Evolutionary conservation across 768 basidiomycete species (phyloP), one percentile per base, ranked within the genome.

Genomic region (Rickenella mellea): DNA sequence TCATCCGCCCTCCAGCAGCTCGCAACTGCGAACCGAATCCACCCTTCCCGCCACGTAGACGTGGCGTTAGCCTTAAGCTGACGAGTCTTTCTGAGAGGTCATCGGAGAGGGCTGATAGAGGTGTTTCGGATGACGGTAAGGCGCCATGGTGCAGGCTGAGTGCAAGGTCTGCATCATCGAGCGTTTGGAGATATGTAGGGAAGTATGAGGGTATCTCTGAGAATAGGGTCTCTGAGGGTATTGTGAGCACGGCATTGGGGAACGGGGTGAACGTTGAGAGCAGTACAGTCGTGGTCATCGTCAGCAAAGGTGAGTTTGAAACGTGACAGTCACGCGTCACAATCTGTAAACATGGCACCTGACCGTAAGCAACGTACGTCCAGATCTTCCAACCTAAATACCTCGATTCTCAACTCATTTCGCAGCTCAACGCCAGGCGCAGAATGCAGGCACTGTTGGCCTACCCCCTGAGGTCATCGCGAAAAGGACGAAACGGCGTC

Each of bases 1-100:
- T 89, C 96, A 99, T 99, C 25, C 94, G 76, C 10, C 96, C 94
- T 50, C 96, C 96, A 11, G 94, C 94, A 0, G 96, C 94, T 59
- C 96, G 76, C 50, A 99, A 70, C 67, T 97, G 92, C 14, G 85
- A 88, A 3, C 96, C 96, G 55, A 99, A 98, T 26, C 94, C 96
- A 59, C 96, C 94, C 64, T 98, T 99, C 15, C 96, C 96, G 38
- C 94, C 94, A 2, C 71, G 69, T 6, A 97, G 56, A 20, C 81
- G 69, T 0, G 89, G 83, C 1, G 73, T 65, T n/a, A 94, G 68
- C 0, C 88, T 73, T 1, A 97, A 66, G 2, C 73, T 69, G n/a
- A 90, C 65, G 21, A 85, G 60, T 15, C 33, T 17, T 17, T 38
- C 24, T 28, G 46, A 41, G 21, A 44, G 27, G 15, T 43, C 53